Conservation (phyloP, 2,329 filamentous ascomycete species). For the Trichophyton rubrum region DNA sequence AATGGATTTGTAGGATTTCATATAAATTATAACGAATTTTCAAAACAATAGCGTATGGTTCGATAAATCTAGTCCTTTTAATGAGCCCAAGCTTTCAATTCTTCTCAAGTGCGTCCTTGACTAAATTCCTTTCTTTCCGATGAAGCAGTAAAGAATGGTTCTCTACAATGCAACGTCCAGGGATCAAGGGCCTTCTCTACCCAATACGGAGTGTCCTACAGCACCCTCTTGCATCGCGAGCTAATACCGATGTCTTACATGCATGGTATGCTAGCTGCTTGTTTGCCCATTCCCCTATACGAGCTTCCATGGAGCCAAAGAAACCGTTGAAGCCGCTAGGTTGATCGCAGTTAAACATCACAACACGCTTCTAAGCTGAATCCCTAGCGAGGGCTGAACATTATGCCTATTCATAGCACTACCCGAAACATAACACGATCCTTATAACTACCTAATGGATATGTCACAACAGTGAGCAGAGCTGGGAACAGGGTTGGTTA, state of each 20-base stretch:
- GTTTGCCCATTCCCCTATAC: background rate
- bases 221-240: background rate
- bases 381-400: background rate
- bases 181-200: background rate
- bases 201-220: background rate
- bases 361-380: background rate
- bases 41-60: slow-evolving; percentile 1
- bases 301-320: background rate
- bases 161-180: background rate
- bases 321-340: background rate
- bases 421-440: background rate
- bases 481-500: background rate
- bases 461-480: background rate
- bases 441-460: background rate
- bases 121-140: background rate
- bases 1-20: slow-evolving; percentile 33
- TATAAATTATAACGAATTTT: background rate
- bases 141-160: background rate
- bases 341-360: background rate
- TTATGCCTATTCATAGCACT: background rate
- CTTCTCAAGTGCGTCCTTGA: background rate
- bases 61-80: background rate
- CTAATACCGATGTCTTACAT: background rate
- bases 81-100: background rate
- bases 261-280: background rate